Evolutionary conservation across 2,329 filamentous ascomycete genomes (phyloP).

Genomic region (Monilinia fructicola): DNA sequence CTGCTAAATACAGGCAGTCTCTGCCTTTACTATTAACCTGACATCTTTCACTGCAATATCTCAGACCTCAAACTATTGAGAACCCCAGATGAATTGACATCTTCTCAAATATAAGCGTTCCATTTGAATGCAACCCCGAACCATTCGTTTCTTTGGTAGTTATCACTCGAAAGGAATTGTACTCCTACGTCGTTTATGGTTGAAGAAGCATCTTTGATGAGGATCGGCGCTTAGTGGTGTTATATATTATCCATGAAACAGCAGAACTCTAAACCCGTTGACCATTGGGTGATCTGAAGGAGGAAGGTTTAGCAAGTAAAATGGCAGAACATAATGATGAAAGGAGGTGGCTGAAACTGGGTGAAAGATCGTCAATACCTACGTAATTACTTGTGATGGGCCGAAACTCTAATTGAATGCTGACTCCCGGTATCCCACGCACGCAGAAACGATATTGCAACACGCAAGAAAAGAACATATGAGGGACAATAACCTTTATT

Average conservation of each 20-base stretch:
- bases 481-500: background rate
- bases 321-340: background rate
- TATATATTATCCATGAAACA: background rate
- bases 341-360: background rate
- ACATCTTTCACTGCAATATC: background rate
- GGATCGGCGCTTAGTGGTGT: background rate
- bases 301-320: background rate
- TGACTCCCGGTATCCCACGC: background rate
- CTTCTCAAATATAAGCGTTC: background rate
- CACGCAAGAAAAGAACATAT: background rate
- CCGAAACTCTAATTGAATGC: background rate
- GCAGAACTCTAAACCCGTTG: background rate
- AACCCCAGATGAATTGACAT: background rate
- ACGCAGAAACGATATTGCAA: background rate
- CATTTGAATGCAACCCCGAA: background rate
- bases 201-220: background rate
- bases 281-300: background rate
- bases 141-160: background rate
- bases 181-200: background rate
- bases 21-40: background rate
- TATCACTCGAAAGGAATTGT: background rate
- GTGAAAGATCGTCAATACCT: background rate
- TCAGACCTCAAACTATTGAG: background rate
- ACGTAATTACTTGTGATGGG: background rate
- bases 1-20: background rate